Base-by-base conservation (phyloP, 78 protist genomes). In the Bigelowiella natans region DNA sequence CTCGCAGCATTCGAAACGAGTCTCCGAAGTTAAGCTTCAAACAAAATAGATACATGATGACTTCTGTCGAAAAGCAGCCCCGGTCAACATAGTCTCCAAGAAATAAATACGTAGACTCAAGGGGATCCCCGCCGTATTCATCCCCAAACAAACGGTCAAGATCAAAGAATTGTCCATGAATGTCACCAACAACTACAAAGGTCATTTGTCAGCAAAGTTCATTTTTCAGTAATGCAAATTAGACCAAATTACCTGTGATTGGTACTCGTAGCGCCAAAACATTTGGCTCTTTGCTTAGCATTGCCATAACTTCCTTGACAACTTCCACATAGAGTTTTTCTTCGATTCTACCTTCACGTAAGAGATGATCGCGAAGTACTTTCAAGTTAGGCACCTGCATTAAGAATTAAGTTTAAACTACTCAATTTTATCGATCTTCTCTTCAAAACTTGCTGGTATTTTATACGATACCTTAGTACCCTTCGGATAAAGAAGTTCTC, bases 41-140 rank as follows among this genome's bases (percentile, higher is more conserved):
- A 11, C 98, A 93, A 85, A 94, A 93, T 34, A 97, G 92, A 92
- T 95, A 96, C 2, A 89, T 39, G 88, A 63, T 1, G 39, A 91
- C 91, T 38, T 93, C 96, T 38, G 83, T 36, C n/a, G 95, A 93
- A 85, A 97, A 97, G 82, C 89, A 95, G 0, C 99, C 99, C 29
- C 99, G 93, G 91, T 97, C 99, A 28, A 97, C 99, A 89, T 97
- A 97, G 82, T 97, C 99, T 3, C 99, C 99, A 31, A 97, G 92
- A 91, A 97, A 97, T 28, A 85, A 11, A 37, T 85, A 85, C 18
- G 36, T 34, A 11, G 87, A 37, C 38, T 7, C 38, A 0, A 90
- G 89, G 36, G 98, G 98, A 28, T 89, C 92, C 7, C 98, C 98
- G 26, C 98, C 95, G 34, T 88, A 40, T 31, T 93, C 95, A 28